Evolutionary conservation across 768 basidiomycete genomes (phyloP), one percentile per base, ranked within the genome.

Genomic region (Mycena vitilis): DNA sequence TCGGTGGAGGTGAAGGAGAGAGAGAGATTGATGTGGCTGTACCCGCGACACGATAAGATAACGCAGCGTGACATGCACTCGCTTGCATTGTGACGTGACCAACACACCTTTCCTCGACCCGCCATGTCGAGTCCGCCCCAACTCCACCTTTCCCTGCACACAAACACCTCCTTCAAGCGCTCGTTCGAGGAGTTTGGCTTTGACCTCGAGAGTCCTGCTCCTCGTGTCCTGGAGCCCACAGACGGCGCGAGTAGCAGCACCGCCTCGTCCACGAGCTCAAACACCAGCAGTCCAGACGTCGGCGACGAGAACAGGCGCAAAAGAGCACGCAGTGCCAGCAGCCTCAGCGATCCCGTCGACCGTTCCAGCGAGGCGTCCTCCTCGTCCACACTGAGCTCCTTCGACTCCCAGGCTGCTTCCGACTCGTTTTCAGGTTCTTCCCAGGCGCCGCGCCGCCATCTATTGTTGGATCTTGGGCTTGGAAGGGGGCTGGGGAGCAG

Each of bases 111-210:
- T 18, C 18, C 44, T 18, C 44, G 44, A 30, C 30, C 44, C 13
- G 18, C 44, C 44, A 45, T 45, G 44, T 30, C 42, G 66, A 79
- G 80, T 71, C 84, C 87, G 36, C 87, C 87, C 8, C 87, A 88
- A 66, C 80, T 88, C 4, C 85, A 86, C 45, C 83, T 89, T 18
- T 79, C 84, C n/a, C 77, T 88, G 10, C 82, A 86, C n/a, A 72
- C 83, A 1, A 82, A 75, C 62, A 81, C 85, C 0, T 87, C 86
- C 20, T 89, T 89, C 80, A 89, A 89, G 72, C 83, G 88, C 53
- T 86, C 87, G 16, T 89, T 89, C 37, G 76, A 87, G 62, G 83
- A 88, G 73, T 87, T 85, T 69, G 86, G 86, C 37, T 85, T 87
- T 66, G 87, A 89, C 78, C 78, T 88, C 51, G 86, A 86, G 22